phyloP scores from a whole-genome alignment of 148 eudicot species.

The Rhododendron simsii region DNA sequence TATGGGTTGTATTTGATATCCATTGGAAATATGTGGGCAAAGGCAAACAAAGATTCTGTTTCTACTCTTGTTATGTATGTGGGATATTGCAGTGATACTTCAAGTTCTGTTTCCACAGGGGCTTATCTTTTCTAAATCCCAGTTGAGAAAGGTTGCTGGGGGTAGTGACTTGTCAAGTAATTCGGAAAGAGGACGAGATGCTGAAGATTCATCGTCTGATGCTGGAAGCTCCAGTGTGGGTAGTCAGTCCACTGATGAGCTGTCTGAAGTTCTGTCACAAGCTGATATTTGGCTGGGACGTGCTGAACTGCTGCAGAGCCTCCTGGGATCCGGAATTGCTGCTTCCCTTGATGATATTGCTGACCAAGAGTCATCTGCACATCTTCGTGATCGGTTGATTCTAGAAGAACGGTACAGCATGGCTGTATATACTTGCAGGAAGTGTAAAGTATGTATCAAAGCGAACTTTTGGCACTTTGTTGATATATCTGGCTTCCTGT shows the following conservation, averaged over 20 bases:
- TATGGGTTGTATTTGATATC: background rate
- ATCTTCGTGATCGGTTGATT: conserved; percentile 86
- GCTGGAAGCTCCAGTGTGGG: conserved; percentile 83
- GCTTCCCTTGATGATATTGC: conserved; percentile 98
- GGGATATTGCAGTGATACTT: conserved; percentile 5
- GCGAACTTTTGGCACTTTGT: background rate
- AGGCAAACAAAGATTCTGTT: background rate
- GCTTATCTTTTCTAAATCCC: conserved; percentile 69
- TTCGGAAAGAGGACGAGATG: conserved; percentile 65
- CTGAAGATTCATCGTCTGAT: conserved; percentile 86
- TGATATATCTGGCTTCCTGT: background rate
- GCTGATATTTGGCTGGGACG: conserved; percentile 85
- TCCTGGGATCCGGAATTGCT: conserved; percentile 90
- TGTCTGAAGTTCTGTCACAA: conserved; percentile 67
- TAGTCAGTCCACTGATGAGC: conserved; percentile 68
- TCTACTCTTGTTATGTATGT: background rate
- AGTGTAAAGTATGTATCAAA: conserved; percentile 68
- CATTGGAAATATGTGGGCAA: background rate
- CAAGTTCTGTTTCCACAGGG: conserved; percentile 45
- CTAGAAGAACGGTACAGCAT: conserved; percentile 85
- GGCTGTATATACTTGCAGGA: conserved; percentile 98
- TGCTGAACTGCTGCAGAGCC: conserved; percentile 95
- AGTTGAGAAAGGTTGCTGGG: conserved; percentile 70
- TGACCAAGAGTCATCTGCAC: conserved; percentile 80
- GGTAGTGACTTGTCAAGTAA: conserved; percentile 55